These are phyloP conservation scores for Lactarius psammicola DNA, from an alignment of 768 basidiomycete genomes.

Conservation along the genomic window DNA sequence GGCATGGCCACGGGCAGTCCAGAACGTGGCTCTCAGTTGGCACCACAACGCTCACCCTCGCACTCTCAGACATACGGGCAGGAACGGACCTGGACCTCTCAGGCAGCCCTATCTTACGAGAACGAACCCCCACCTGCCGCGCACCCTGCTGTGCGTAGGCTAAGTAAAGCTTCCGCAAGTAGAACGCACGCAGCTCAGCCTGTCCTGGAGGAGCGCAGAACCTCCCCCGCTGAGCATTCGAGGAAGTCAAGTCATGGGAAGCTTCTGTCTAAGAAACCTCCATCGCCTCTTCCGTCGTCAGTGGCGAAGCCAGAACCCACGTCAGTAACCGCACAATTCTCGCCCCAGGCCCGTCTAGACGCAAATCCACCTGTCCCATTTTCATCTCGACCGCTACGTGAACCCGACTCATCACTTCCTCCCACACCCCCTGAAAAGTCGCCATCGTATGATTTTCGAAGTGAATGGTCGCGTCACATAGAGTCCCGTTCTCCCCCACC, in stretches of 20 bases:
- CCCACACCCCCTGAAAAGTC: slow-evolving; percentile 18
- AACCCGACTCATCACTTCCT: slow-evolving; percentile 1
- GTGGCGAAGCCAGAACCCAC: background rate
- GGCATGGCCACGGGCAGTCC: background rate
- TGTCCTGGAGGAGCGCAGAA: slow-evolving; percentile 1
- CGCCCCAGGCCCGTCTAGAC: background rate
- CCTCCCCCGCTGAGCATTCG: background rate
- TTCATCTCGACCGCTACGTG: slow-evolving; percentile 3
- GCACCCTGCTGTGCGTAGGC: slow-evolving; percentile 18
- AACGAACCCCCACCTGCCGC: slow-evolving; percentile 20
- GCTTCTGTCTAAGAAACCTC: background rate
- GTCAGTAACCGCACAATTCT: background rate
- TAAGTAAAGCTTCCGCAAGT: slow-evolving; percentile 6
- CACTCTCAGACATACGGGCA: slow-evolving; percentile 5
- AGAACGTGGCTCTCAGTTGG: slow-evolving; percentile 1
- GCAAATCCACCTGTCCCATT: background rate
- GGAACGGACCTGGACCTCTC: slow-evolving; percentile 6
- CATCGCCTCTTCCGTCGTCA: background rate
- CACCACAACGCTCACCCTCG: background rate
- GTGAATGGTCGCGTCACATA: slow-evolving; percentile 5
- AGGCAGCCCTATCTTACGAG: slow-evolving; percentile 6
- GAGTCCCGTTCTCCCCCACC: slow-evolving; percentile 1
- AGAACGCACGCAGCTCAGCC: background rate
- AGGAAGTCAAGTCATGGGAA: slow-evolving; percentile 12
- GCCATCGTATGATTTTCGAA: background rate